Base-by-base conservation (phyloP, 2,329 filamentous ascomycete species). In the Colletotrichum horii region DNA sequence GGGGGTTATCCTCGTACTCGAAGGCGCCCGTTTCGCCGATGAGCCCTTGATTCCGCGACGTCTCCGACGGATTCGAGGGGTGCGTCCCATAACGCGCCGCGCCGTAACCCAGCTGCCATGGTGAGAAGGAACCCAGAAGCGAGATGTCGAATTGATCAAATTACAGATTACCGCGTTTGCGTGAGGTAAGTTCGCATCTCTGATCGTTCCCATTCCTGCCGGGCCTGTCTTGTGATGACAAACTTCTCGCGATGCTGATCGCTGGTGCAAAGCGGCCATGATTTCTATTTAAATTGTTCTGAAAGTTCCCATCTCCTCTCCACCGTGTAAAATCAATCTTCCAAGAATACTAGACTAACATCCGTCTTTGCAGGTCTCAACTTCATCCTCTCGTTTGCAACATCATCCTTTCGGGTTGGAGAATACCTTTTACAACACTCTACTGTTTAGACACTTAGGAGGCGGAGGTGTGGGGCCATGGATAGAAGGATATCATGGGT, bases 261-360 rank as follows among this genome's bases (percentile, higher is more conserved):
- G 43, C 43, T 22, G 43, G 43, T 52, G 43, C 43, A 0, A 52
- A 52, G 43, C 43, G n/a, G 22, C 6, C 0, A 4, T 52, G 43
- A 52, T 52, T 14, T 14, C 43, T 52, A 3, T 8, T 22, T 1
- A 14, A 52, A 22, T 52, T 52, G 43, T 4, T 4, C n/a, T 52
- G 43, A 48, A 43, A 48, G 5, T 22, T 9, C 12, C 6, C 9
- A 48, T 48, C 9, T 12, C 3, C 5, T 6, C 38, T n/a, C 9
- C 38, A 4, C 3, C 1, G 11, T 12, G 6, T 48, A 19, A n/a
- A 4, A 6, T 48, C 11, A 0, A 22, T 22, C 3, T 48, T 8
- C 0, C 4, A 4, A 48, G 43, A 14, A 48, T 22, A 48, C 0
- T 48, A 9, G 5, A 22, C 43, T 52, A 8, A 52, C 43, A 2